Base-by-base conservation (phyloP, 2,329 filamentous ascomycete genomes). In the Whalleya microplaca region DNA sequence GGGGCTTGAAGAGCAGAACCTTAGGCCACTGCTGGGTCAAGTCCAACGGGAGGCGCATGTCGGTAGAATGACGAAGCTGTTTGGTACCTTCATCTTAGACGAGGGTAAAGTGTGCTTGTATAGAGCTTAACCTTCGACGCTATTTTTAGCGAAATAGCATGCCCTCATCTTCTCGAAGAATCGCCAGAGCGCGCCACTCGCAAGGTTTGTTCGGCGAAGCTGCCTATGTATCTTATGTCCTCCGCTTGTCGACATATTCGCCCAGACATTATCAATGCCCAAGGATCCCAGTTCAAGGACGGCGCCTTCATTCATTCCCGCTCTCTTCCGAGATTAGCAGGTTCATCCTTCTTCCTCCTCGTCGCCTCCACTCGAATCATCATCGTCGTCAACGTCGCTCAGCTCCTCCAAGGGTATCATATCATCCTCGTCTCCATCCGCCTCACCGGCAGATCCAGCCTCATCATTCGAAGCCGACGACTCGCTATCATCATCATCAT, bases 341-440 rank as follows among this genome's bases (percentile, higher is more conserved):
- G 19, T 47, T 69, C 59, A 68, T 51, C 71, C 73, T 41, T 73
- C 72, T 40, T 74, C 73, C 12, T 74, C 72, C 8, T 73, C 71
- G 27, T 66, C 68, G 29, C 70, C 68, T 50, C 65, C 69, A 27
- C 23, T 27, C 14, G 72, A 69, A 40, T 58, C 62, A 42, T 62
- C 59, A 55, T 70, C 64, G 12, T 70, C 69, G 12, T 70, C 69
- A 40, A 66, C 65, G 44, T 71, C 69, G 51, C 69, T 71, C 51
- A 69, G 58, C 47, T 70, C 70, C 45, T 72, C 72, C 44, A 76
- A 69, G 76, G 68, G 75, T 78, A 68, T 81, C 75, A 73, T 79
- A 72, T 79, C 75, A 59, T 80, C 74, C n/a, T 75, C 70, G 53
- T 56, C 54, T 41, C 62, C 66, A 41, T 71, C 67, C 2, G 72